Percentiles rank a stretch among this genome's conserved stretches.
These are phyloP conservation scores for Candida maris DNA, from an alignment of 805 yeast genomes.

Conservation along the genomic window DNA sequence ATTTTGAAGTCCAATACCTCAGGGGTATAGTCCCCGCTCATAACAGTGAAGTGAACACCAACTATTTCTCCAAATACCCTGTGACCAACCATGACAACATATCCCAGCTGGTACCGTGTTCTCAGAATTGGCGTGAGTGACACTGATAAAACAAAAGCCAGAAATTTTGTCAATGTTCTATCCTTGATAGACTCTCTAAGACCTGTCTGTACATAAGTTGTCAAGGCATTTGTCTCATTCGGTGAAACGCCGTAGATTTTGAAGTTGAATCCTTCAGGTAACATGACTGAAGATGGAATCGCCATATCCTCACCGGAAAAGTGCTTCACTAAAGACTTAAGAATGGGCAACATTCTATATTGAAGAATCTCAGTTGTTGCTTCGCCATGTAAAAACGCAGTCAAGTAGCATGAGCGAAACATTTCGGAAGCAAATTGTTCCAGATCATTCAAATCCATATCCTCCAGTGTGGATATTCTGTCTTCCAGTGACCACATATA, in stretches of 20 bases:
- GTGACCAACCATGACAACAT: conserved; percentile 55
- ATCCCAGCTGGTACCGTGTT: conserved; percentile 57
- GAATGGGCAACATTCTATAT: conserved; percentile 7
- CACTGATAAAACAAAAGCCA: conserved; percentile 44
- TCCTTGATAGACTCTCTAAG: conserved; percentile 32
- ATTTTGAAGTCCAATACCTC: conserved; percentile 40
- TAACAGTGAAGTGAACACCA: conserved; percentile 56
- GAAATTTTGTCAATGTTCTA: conserved; percentile 42
- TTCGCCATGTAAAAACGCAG: conserved; percentile 53
- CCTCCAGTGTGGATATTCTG: conserved; percentile 54
- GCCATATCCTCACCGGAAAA: conserved; percentile 12
- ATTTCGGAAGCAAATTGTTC: conserved; percentile 29
- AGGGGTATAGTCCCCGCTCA: conserved; percentile 48
- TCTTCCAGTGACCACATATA: conserved; percentile 52
- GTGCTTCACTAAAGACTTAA: conserved; percentile 9
- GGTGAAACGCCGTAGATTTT: conserved; percentile 34
- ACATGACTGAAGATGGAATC: conserved; percentile 36
- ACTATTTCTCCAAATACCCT: conserved; percentile 47
- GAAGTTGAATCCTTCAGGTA: conserved; percentile 37
- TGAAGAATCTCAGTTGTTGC: conserved; percentile 12
- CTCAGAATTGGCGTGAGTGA: conserved; percentile 47
- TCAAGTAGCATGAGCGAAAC: conserved; percentile 30
- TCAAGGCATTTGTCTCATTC: conserved; percentile 52
- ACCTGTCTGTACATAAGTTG: conserved; percentile 58
- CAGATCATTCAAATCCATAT: conserved; percentile 37